Evolutionary conservation across 2,329 filamentous ascomycete genomes (phyloP).

Genomic region (Pseudogymnoascus sp.): DNA sequence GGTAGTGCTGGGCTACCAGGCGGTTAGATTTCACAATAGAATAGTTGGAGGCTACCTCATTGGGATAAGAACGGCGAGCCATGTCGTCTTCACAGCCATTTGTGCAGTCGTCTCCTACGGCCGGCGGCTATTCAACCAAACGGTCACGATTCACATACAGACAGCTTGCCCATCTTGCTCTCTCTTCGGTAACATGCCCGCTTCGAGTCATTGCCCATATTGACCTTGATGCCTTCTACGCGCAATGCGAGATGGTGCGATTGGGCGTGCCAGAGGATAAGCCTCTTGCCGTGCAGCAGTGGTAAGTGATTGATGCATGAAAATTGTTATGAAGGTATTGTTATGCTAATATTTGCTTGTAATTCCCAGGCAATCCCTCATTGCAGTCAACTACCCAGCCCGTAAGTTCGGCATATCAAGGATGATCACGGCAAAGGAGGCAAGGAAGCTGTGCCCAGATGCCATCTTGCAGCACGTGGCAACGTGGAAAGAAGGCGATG

Average conservation of each 20-base stretch:
- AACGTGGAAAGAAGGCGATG: constrained; percentile 88
- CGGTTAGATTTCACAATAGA: not conserved
- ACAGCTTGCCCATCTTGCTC: constrained; percentile 68
- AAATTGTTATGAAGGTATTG: not conserved
- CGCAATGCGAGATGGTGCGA: constrained; percentile 90
- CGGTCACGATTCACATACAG: constrained; percentile 76
- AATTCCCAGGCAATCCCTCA: constrained; percentile 67
- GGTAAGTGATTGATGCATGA: constrained; percentile 39
- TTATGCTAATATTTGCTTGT: constrained; percentile 1
- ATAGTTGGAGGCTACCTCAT: not conserved
- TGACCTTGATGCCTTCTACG: constrained; percentile 96
- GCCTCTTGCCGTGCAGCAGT: constrained; percentile 91
- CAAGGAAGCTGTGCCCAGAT: constrained; percentile 76
- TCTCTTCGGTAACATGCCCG: constrained; percentile 64
- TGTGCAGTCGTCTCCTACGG: constrained; percentile 39
- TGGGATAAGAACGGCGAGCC: not conserved
- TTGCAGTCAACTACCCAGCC: constrained; percentile 93
- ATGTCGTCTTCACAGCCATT: constrained; percentile 44
- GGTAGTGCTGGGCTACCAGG: not conserved
- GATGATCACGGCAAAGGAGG: constrained; percentile 73
- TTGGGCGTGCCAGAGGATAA: constrained; percentile 65
- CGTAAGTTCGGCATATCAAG: constrained; percentile 71
- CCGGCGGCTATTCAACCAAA: constrained; percentile 14
- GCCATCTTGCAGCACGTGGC: constrained; percentile 88
- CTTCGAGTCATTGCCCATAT: constrained; percentile 84